Conservation (phyloP, 164 flowering plant genomes). For the Macadamia tetraphylla region DNA sequence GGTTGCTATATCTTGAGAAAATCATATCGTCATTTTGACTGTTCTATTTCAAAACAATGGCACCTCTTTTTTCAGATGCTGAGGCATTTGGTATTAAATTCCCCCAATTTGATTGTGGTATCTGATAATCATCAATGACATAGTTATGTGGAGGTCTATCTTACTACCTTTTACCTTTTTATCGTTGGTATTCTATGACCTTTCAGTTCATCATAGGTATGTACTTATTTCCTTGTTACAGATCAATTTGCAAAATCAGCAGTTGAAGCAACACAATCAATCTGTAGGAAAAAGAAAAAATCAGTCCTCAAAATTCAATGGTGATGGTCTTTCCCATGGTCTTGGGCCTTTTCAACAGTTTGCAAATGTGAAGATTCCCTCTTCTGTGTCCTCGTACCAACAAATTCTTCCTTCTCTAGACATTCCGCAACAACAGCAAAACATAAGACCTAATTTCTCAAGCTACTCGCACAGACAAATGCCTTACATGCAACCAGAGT, state of each 20-base stretch:
- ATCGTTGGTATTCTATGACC: not conserved
- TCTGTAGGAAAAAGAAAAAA: conserved; percentile 25
- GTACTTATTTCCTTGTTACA: conserved; percentile 16
- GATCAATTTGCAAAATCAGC: conserved; percentile 30
- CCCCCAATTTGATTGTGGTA: no score
- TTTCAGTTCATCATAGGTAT: not conserved
- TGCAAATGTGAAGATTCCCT: conserved; percentile 10
- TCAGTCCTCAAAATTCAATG: conserved; percentile 12
- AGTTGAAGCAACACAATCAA: conserved; percentile 24
- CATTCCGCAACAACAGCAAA: conserved; percentile 20
- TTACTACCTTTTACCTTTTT: not conserved
- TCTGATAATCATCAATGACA: no score
- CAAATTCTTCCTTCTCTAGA: conserved; percentile 15
- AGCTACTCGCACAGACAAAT: conserved; percentile 19
- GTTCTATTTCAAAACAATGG: no score
- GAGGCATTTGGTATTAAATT: no score
- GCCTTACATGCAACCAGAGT: conserved; percentile 26
- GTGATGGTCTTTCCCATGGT: conserved; percentile 20
- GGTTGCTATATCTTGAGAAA: no score
- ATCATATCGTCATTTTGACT: no score
- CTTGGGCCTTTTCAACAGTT: not conserved
- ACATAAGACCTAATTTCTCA: conserved; percentile 22
- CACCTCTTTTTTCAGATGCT: no score
- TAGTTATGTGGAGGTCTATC: not conserved
- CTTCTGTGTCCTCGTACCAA: conserved; percentile 15